A percentile compares a stretch with the other conserved stretches of the same genome.
phyloP scores from a whole-genome alignment of 2,329 filamentous ascomycete genomes.

The Colletotrichum nymphaeae region DNA sequence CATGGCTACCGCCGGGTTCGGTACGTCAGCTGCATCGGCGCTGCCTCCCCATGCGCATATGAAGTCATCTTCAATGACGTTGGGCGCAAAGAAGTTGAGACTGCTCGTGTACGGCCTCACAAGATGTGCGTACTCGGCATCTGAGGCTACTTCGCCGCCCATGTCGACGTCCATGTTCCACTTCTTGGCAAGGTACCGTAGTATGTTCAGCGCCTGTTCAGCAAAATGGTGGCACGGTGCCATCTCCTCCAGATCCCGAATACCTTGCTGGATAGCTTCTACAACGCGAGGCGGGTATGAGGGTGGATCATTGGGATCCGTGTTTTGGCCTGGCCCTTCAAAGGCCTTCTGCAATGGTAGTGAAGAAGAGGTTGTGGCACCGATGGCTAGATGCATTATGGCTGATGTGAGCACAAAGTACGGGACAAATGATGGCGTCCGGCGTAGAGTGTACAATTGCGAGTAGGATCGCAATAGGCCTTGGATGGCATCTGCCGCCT shows the following conservation, averaged over 20 bases:
- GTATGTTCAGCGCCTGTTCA: slow-evolving; percentile 69
- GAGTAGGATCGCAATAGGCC: slow-evolving; percentile 67
- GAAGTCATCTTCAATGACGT: slow-evolving; percentile 60
- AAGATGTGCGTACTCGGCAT: slow-evolving; percentile 50
- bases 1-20: slow-evolving; percentile 10
- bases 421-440: slow-evolving; percentile 70
- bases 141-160: slow-evolving; percentile 41
- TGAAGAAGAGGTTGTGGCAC: slow-evolving; percentile 47
- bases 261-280: slow-evolving; percentile 63
- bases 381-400: slow-evolving; percentile 71
- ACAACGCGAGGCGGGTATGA: slow-evolving; percentile 53
- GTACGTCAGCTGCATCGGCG: slow-evolving; percentile 21
- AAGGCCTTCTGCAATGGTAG: slow-evolving; percentile 30
- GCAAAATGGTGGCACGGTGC: slow-evolving; percentile 70
- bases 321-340: slow-evolving; percentile 15
- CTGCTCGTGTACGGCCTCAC: slow-evolving; percentile 62
- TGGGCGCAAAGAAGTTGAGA: slow-evolving; percentile 68
- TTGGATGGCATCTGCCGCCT: slow-evolving; percentile 70
- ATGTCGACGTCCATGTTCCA: slow-evolving; percentile 68
- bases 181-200: slow-evolving; percentile 67
- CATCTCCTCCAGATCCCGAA: slow-evolving; percentile 70
- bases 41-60: slow-evolving; percentile 57
- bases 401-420: slow-evolving; percentile 71
- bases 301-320: slow-evolving; percentile 42
- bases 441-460: slow-evolving; percentile 67